Evolutionary conservation across 495 filamentous ascomycete species (phyloP), one percentile per base, ranked within the genome.

Genomic region (Penicillium riverlandense): DNA sequence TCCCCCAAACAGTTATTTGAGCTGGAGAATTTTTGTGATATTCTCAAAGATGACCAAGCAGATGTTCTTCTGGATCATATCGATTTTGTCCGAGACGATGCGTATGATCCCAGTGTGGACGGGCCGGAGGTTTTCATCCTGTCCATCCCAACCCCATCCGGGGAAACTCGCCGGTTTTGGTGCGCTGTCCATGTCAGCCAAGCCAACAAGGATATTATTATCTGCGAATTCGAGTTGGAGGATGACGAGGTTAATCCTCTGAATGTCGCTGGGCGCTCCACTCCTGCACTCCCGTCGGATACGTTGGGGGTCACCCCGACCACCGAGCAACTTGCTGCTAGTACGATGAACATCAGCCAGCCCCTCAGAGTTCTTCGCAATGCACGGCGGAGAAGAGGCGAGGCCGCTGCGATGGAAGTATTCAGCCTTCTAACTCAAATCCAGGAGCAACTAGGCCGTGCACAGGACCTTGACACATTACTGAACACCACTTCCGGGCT

Each of bases 161-260:
- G 69, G 15, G 73, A 62, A 45, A 62, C 66, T 3, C 63, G 79
- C 28, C 90, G 87, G 56, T 62, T 95, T 6, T 96, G 91, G 91
- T 95, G 89, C 62, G 90, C 88, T 29, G 81, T 92, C 44, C 90
- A 96, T 58, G 72, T 83, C 38, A 83, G 78, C 44, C 69, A 77
- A 11, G 63, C 67, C 0, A 79, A 86, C 45, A 74, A 75, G 3
- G 79, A 89, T 38, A 52, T 90, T 28, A 71, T 94, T 13, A 86
- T 97, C 31, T 95, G 88, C 69, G 91, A 97, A 54, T 90, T 97
- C 47, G 91, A 97, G 57, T 61, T 88, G 12, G 88, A 96, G 59
- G 83, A 96, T 43, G 91, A 97, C 54, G 67, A 67, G 0, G 47
- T 74, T 1, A 80, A 86, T 53, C 91, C 91, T 0, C 65, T 94